Conservation (phyloP, 176 grass and related monocot genomes). For the Panicum miliaceum region DNA sequence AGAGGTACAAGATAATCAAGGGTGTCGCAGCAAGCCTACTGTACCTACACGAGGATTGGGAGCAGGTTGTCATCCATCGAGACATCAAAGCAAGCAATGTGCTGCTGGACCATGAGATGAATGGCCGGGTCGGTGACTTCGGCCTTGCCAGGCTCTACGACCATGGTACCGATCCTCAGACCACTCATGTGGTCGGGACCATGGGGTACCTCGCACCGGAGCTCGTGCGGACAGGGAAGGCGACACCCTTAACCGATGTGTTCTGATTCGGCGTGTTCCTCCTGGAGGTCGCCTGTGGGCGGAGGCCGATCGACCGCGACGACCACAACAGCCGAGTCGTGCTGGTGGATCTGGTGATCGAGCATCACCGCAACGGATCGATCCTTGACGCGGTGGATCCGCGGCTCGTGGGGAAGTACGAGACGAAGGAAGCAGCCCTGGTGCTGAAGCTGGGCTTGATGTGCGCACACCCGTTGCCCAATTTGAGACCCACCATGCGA, state of each 20-base stretch:
- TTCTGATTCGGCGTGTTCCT: constrained; percentile 50
- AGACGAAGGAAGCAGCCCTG: not conserved
- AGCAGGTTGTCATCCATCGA: constrained; percentile 49
- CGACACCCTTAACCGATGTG: constrained; percentile 30
- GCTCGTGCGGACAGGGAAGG: constrained; percentile 46
- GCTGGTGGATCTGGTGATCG: constrained; percentile 44
- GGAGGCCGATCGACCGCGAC: constrained; percentile 28
- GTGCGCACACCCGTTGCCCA: constrained; percentile 34
- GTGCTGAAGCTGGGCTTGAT: constrained; percentile 49
- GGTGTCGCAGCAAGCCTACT: constrained; percentile 38
- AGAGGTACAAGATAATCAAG: constrained; percentile 22
- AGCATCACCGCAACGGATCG: constrained; percentile 11
- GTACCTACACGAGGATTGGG: constrained; percentile 57
- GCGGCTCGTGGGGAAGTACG: not conserved
- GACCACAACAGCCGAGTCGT: not conserved
- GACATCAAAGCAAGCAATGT: constrained; percentile 61
- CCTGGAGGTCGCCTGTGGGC: constrained; percentile 43
- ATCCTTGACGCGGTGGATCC: constrained; percentile 33
- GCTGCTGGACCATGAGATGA: constrained; percentile 47
- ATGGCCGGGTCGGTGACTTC: constrained; percentile 46
- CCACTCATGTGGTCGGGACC: constrained; percentile 42
- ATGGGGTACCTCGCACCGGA: constrained; percentile 46
- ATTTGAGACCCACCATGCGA: constrained; percentile 35
- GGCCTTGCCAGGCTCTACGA: constrained; percentile 47
- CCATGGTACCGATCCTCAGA: constrained; percentile 27